A percentile compares a stretch with the other conserved stretches of the same genome.
phyloP scores from a whole-genome alignment of 1,139 yeast species.

The Zygoascus hellenicus region DNA sequence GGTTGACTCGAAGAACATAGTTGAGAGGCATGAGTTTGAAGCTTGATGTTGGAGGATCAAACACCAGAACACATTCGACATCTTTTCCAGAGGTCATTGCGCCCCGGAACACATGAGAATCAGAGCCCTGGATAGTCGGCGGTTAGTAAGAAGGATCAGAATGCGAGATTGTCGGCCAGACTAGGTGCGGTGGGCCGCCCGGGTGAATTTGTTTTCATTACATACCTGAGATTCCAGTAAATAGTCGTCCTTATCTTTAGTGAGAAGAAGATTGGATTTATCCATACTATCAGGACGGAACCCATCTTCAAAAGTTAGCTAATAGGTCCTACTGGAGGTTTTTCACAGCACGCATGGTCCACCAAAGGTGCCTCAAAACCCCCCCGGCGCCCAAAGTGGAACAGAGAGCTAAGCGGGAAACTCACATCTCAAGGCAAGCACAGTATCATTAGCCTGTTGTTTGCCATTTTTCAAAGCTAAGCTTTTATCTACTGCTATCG shows the following conservation, averaged over 20 bases:
- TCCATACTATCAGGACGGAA: constrained; percentile 29
- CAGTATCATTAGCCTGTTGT: neutral
- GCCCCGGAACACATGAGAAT: constrained; percentile 26
- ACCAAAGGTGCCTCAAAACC: neutral
- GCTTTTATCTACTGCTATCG: constrained; percentile 5
- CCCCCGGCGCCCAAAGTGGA: constrained; percentile 2
- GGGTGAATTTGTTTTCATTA: neutral
- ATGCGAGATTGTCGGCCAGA: neutral
- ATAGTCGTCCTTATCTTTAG: constrained; percentile 23
- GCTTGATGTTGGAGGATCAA: constrained; percentile 22
- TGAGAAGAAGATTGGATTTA: constrained; percentile 16
- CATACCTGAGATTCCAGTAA: constrained; percentile 18
- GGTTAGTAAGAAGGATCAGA: neutral
- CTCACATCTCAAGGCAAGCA: constrained; percentile 21
- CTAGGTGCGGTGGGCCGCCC: neutral
- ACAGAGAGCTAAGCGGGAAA: neutral
- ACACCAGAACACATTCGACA: constrained; percentile 32
- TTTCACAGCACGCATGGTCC: neutral
- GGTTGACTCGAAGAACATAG: constrained; percentile 26
- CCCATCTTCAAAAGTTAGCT: constrained; percentile 19
- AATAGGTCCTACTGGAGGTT: neutral
- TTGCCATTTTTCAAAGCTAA: too few species aligned
- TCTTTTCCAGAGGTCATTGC: constrained; percentile 27
- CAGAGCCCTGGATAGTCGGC: constrained; percentile 5
- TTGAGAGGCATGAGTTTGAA: constrained; percentile 29